These are phyloP conservation scores for Fusarium annulatum DNA, from an alignment of 2,329 filamentous ascomycete genomes.

Conservation along the genomic window DNA sequence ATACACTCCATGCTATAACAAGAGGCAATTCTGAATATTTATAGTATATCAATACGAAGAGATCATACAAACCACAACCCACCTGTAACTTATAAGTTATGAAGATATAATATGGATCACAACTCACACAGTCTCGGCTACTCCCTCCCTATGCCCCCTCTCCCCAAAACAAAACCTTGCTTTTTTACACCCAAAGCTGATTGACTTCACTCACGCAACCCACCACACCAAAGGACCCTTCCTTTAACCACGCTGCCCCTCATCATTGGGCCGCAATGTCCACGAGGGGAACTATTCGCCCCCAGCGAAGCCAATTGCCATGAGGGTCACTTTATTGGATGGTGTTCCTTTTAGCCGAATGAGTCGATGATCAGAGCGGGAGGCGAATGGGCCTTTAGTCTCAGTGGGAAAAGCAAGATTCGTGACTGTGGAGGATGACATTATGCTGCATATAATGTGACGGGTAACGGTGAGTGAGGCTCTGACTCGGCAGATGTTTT, in stretches of 20 bases:
- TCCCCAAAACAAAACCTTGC: slow-evolving; percentile 5
- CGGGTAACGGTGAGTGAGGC: slow-evolving; percentile 7
- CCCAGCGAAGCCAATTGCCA: background rate
- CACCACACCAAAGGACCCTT: slow-evolving; percentile 33
- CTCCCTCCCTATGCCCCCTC: slow-evolving; percentile 16
- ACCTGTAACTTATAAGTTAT: background rate
- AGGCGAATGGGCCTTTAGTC: slow-evolving; percentile 13
- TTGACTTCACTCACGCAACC: slow-evolving; percentile 38
- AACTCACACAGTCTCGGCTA: slow-evolving; percentile 21
- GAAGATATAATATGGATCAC: slow-evolving; percentile 1
- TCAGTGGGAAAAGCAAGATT: slow-evolving; percentile 5
- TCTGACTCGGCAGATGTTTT: slow-evolving; percentile 27
- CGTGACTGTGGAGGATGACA: slow-evolving; percentile 17
- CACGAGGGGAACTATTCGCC: slow-evolving; percentile 21
- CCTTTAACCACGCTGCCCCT: slow-evolving; percentile 15
- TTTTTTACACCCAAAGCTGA: background rate
- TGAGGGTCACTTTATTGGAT: slow-evolving; percentile 4
- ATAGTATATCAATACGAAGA: slow-evolving; percentile 6
- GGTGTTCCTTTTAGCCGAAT: slow-evolving; percentile 3
- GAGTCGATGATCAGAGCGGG: slow-evolving; percentile 10
- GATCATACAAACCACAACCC: background rate
- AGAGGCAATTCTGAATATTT: slow-evolving; percentile 17
- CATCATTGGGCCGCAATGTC: slow-evolving; percentile 43
- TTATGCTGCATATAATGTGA: slow-evolving; percentile 30
- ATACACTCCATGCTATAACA: slow-evolving; percentile 3